These are phyloP conservation scores for Nemania abortiva DNA, from an alignment of 2,329 filamentous ascomycete genomes.

Conservation along the genomic window DNA sequence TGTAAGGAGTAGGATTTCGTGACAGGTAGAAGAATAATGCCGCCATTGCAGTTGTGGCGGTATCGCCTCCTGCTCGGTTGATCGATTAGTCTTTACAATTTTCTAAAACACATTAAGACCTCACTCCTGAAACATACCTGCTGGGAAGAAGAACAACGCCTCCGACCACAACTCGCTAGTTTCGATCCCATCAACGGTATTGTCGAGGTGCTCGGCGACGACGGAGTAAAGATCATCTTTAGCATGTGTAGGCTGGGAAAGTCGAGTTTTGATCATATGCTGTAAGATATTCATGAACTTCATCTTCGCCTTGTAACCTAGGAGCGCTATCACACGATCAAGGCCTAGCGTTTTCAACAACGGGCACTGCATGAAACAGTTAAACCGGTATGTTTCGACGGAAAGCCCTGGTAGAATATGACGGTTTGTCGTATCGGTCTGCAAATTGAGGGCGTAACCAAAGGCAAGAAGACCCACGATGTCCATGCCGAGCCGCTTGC, in stretches of 20 bases:
- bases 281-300: constrained; percentile 27
- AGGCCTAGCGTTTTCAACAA: constrained; percentile 28
- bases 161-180: constrained; percentile 36
- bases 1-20: background rate
- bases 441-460: constrained; percentile 37
- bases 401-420: constrained; percentile 25
- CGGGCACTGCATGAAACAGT: constrained; percentile 39
- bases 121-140: constrained; percentile 3
- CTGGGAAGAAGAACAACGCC: constrained; percentile 31
- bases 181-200: background rate
- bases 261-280: constrained; percentile 31
- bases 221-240: constrained; percentile 38
- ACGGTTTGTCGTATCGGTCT: constrained; percentile 32
- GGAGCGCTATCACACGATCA: constrained; percentile 13
- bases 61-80: constrained; percentile 15
- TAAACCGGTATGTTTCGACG: constrained; percentile 27
- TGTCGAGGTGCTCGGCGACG: constrained; percentile 23
- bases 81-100: background rate
- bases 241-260: constrained; percentile 22
- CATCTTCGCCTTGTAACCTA: background rate
- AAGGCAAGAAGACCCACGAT: constrained; percentile 39
- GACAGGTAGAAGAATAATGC: constrained; percentile 34
- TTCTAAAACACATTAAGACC: background rate
- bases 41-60: constrained; percentile 14
- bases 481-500: constrained; percentile 32